A percentile compares a stretch with the other conserved stretches of the same genome.
These are phyloP conservation scores for Stygiomarasmius scandens DNA, from an alignment of 1,284 basidiomycete genomes.

Conservation along the genomic window DNA sequence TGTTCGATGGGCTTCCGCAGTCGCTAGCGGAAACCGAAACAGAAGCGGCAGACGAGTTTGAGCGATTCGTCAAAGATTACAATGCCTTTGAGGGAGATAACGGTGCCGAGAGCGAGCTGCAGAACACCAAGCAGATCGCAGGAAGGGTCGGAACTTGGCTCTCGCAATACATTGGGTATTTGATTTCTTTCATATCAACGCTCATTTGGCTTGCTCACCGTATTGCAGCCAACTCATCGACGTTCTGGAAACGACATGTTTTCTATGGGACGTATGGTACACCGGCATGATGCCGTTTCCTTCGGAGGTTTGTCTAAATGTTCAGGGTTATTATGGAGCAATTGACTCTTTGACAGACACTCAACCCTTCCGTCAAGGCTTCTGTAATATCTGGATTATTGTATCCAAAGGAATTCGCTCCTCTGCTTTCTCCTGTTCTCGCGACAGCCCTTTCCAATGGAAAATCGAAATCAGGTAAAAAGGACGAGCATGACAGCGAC, in stretches of 20 bases:
- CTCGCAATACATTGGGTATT: constrained; percentile 3
- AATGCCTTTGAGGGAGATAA: neutral
- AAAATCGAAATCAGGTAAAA: neutral
- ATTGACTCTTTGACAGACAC: constrained; percentile 41
- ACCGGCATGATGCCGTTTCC: constrained; percentile 65
- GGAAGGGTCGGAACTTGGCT: constrained; percentile 4
- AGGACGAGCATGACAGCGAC: constrained; percentile 4
- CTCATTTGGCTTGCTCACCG: no score
- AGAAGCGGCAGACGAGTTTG: neutral
- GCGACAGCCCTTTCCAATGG: neutral
- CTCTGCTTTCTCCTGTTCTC: constrained; percentile 3
- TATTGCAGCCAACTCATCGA: no score
- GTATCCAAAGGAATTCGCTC: constrained; percentile 55
- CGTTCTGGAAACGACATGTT: no score
- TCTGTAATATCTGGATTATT: constrained; percentile 62
- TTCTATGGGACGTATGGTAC: constrained; percentile 73
- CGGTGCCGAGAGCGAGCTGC: neutral
- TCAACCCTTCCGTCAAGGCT: constrained; percentile 68
- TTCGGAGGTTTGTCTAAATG: constrained; percentile 49
- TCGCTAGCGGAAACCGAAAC: neutral
- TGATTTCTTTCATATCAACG: no score
- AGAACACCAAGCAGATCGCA: neutral
- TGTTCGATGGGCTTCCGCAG: constrained; percentile 2
- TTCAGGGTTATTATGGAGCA: neutral
- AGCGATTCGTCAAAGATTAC: neutral